Percentiles rank a stretch among this genome's conserved stretches.
Conservation (phyloP, 78 protist genomes). For the Cyanophora paradoxa region DNA sequence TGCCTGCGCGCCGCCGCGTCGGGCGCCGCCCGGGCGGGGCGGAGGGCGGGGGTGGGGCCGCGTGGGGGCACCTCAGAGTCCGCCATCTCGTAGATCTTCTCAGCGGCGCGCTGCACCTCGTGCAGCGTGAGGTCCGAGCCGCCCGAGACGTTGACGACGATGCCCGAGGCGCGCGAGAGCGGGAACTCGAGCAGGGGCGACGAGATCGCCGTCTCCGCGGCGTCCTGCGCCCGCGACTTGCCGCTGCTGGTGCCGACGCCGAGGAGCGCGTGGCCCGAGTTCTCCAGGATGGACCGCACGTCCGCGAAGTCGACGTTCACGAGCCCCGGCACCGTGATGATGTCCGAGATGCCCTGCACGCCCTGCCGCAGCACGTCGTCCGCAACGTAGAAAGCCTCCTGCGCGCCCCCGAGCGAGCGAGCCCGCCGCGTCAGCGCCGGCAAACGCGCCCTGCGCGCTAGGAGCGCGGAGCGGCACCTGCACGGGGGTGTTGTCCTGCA, state of each 20-base stretch:
- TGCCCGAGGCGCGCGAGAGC: neutral
- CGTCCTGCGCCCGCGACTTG: conserved; percentile 28
- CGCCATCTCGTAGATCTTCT: neutral
- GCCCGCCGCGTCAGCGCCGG: too few relatives aligned
- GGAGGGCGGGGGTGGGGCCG: too few relatives aligned
- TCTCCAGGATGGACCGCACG: conserved; percentile 56
- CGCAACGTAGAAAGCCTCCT: conserved; percentile 65
- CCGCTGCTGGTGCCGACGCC: conserved; percentile 23
- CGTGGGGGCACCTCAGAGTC: neutral
- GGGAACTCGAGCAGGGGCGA: conserved; percentile 29
- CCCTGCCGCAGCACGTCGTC: conserved; percentile 69
- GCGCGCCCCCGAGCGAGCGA: too few relatives aligned
- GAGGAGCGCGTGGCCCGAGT: conserved; percentile 23
- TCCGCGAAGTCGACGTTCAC: conserved; percentile 83
- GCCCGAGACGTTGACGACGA: conserved; percentile 20
- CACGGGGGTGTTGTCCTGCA: too few relatives aligned
- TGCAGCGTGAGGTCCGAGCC: neutral
- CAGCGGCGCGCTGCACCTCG: neutral
- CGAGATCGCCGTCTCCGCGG: conserved; percentile 24
- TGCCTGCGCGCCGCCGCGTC: too few relatives aligned
- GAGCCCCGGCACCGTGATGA: conserved; percentile 68
- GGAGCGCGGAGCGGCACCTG: neutral
- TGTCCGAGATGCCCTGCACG: conserved; percentile 65
- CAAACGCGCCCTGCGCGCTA: too few relatives aligned
- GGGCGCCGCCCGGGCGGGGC: too few relatives aligned